These are phyloP conservation scores for Pholiota adiposa DNA, from an alignment of 1,284 basidiomycete species.

Conservation along the genomic window DNA sequence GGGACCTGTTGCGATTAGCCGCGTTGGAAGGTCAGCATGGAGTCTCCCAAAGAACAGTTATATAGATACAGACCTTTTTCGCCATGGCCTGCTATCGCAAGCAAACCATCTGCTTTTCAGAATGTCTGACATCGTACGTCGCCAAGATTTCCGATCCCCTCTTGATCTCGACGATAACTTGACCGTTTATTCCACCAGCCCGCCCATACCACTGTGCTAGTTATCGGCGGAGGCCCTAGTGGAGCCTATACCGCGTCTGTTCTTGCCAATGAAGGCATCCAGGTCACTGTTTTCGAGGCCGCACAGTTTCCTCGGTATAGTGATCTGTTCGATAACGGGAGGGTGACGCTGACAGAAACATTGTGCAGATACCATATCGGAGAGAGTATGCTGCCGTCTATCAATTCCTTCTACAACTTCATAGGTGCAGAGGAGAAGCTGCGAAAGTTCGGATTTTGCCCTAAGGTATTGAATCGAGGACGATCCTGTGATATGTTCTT, in stretches of 20 bases:
- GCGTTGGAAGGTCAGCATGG: background rate
- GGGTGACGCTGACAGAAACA: background rate
- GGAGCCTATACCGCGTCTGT: slow-evolving; percentile 10
- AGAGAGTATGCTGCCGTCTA: slow-evolving; percentile 11
- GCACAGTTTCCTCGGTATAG: slow-evolving; percentile 12
- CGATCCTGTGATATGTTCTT: background rate
- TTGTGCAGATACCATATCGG: slow-evolving; percentile 9
- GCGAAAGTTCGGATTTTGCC: slow-evolving; percentile 2
- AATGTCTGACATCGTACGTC: background rate
- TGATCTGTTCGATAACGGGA: no score
- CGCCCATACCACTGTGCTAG: slow-evolving; percentile 8
- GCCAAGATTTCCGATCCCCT: background rate
- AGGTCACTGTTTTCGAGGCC: slow-evolving; percentile 9
- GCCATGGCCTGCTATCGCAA: background rate
- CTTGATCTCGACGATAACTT: background rate
- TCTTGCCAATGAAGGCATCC: slow-evolving; percentile 7
- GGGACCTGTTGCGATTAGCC: background rate
- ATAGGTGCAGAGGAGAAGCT: slow-evolving; percentile 11
- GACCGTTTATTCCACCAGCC: background rate
- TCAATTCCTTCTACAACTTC: slow-evolving; percentile 12
- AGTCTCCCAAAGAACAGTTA: background rate
- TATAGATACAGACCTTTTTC: background rate
- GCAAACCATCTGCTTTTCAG: background rate
- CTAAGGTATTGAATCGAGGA: background rate
- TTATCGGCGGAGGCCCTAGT: slow-evolving; percentile 11